phyloP scores from a whole-genome alignment of 768 basidiomycete species.

The Tulasnella sp. region DNA sequence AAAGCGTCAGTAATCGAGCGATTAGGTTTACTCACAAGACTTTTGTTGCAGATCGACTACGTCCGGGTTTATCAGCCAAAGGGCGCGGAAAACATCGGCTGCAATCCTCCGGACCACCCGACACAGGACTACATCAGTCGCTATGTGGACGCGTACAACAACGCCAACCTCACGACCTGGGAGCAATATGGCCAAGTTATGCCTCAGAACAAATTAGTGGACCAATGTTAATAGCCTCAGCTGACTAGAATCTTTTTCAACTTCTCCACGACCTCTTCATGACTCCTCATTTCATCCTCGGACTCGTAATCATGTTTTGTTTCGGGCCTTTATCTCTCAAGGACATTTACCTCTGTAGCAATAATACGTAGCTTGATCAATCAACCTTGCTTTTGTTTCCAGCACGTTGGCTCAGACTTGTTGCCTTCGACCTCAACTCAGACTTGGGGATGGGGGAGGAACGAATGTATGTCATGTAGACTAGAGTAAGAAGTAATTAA shows the following conservation, averaged over 20 bases:
- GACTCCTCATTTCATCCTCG: not conserved
- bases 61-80: slow-evolving; percentile 83
- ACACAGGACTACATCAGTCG: slow-evolving; percentile 74
- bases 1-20: too few species aligned
- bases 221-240: slow-evolving; percentile 21
- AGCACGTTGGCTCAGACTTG: too few species aligned
- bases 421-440: not conserved
- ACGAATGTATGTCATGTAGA: not conserved
- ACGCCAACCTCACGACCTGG: slow-evolving; percentile 56
- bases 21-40: not conserved
- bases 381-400: not conserved
- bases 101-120: slow-evolving; percentile 70
- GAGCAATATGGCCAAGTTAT: slow-evolving; percentile 39
- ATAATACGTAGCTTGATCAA: not conserved
- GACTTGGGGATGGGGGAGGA: not conserved
- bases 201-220: slow-evolving; percentile 62
- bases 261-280: not conserved
- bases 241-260: not conserved
- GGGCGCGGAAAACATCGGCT: slow-evolving; percentile 66
- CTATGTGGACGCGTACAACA: slow-evolving; percentile 66
- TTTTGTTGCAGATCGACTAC: slow-evolving; percentile 51
- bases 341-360: not conserved
- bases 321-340: not conserved
- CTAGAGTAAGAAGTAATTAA: not conserved
- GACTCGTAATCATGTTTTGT: not conserved